Base-by-base conservation (phyloP, 192 early-diverging fungal species). In the Fimicolochytrium jonesii region DNA sequence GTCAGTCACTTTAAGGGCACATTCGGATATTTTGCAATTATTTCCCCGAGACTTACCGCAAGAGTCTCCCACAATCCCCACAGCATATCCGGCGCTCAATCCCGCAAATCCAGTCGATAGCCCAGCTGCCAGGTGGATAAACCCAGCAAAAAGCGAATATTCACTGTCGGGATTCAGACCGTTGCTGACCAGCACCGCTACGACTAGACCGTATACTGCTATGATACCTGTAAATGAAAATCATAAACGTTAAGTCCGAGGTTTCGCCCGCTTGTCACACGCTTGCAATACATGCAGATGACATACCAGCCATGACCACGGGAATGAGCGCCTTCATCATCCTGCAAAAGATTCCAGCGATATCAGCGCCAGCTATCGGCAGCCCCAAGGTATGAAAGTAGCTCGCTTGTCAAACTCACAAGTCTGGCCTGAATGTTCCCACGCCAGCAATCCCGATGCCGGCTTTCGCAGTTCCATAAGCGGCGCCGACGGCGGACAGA, bases 161-260 rank as follows among this genome's bases (percentile, higher is more conserved):
- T 49, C 59, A 25, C 49, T 55, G 34, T 64, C 52, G 43, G 76
- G 67, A 55, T 60, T 64, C 34, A 79, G 18, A 36, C 74, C 69
- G 59, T 76, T 81, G 45, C 69, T 71, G 80, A 83, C 58, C 17
- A 99, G 82, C 4, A 99, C 97, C 5, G 97, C 84, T 6, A 99
- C 94, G 11, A 97, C 94, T 11, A 99, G 81, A 36, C 97, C 97
- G 78, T 99, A 99, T 70, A 99, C 92, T 73, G 88, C 94, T 66
- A 99, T 92, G 76, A 99, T 99, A 91, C 97, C 96, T 67, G 88
- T 31, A 44, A 56, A 18, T 56, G 22, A 29, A 32, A 55, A 50
- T 11, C 13, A 2, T 50, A 23, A 57, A 66, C 67, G 60, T 69
- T 25, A 13, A 28, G 13, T 39, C 34, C n/a, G 25, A 61, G 22